Percentiles rank a stretch among this genome's conserved stretches.
phyloP scores from a whole-genome alignment of 2,329 filamentous ascomycete genomes.

The Stachybotrys elegans region DNA sequence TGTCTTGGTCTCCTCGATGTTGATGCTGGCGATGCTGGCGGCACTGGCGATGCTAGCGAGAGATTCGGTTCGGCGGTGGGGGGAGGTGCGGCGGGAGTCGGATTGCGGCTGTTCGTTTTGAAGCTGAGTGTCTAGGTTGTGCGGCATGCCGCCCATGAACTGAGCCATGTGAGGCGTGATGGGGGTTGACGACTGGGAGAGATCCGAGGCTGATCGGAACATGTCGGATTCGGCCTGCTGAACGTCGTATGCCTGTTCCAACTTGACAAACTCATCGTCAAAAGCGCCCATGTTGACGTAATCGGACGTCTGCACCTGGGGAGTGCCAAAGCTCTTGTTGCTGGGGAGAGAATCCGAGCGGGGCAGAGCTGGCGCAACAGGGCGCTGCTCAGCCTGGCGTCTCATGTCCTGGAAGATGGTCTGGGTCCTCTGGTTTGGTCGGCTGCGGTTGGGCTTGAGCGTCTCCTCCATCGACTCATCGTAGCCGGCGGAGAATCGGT shows the following conservation, averaged over 20 bases:
- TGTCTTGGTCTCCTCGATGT: conserved; percentile 60
- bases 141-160: conserved; percentile 37
- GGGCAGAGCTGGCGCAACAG: conserved; percentile 50
- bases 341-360: conserved; percentile 45
- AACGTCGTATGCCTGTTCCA: conserved; percentile 27
- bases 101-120: conserved; percentile 13
- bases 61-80: conserved; percentile 55
- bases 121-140: conserved; percentile 31
- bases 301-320: conserved; percentile 48
- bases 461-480: conserved; percentile 65
- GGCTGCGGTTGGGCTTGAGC: conserved; percentile 49
- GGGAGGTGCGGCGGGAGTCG: conserved; percentile 17
- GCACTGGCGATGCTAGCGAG: conserved; percentile 53
- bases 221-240: conserved; percentile 23
- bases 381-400: conserved; percentile 46
- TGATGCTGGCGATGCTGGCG: conserved; percentile 56
- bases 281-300: conserved; percentile 52
- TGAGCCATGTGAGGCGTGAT: conserved; percentile 43
- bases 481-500: conserved; percentile 54
- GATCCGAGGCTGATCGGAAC: conserved; percentile 35
- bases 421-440: conserved; percentile 37
- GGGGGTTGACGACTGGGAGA: conserved; percentile 49
- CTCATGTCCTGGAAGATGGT: conserved; percentile 56
- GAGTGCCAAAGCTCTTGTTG: conserved; percentile 38
- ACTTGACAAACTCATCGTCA: conserved; percentile 37